Conservation (phyloP, 257 asterid genomes). For the Jaltomata sinuosa region DNA sequence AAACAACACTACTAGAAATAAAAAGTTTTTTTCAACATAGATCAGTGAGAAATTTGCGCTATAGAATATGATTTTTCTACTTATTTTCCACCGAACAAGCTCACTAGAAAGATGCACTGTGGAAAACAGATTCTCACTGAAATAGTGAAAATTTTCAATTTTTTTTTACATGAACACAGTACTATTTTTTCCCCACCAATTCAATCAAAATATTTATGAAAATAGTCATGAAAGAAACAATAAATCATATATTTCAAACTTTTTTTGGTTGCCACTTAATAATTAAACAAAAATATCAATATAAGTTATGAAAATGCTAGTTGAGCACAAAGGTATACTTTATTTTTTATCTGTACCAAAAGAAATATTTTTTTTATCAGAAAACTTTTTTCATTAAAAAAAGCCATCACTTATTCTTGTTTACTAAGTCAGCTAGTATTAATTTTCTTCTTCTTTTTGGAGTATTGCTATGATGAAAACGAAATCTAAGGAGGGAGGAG, state of each 20-base stretch:
- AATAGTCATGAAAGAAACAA: no score
- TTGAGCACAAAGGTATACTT: background rate
- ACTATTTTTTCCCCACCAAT: no score
- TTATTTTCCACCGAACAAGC: no score
- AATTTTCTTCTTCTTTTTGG: background rate
- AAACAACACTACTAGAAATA: no score
- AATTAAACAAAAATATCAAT: background rate
- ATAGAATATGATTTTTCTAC: no score
- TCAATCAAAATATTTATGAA: no score
- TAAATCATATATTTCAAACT: background rate
- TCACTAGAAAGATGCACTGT: no score
- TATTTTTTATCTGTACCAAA: background rate
- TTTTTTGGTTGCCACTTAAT: background rate
- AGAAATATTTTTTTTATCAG: background rate
- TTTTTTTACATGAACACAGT: no score
- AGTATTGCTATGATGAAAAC: background rate
- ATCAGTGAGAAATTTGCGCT: no score
- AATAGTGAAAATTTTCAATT: no score
- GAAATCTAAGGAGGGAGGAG: background rate
- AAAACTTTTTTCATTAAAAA: background rate
- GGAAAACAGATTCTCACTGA: no score
- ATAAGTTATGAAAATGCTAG: background rate
- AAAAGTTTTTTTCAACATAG: no score
- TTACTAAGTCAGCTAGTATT: background rate
- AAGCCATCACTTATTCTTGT: background rate